Conservation (phyloP, 768 basidiomycete species). For the Termitomyces sp. region DNA sequence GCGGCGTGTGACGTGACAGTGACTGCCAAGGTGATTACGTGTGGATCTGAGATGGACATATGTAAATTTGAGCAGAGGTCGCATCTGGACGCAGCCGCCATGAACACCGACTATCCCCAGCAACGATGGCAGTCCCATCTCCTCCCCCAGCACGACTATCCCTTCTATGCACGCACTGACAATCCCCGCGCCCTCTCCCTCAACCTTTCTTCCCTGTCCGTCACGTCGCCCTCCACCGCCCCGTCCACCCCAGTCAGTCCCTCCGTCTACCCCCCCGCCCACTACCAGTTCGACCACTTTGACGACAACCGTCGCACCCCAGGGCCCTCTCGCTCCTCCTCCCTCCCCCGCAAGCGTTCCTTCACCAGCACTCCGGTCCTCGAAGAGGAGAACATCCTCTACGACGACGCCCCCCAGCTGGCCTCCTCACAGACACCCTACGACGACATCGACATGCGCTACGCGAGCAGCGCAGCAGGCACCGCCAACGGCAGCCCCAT, state of each 20-base stretch:
- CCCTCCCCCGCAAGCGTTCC: constrained; percentile 66
- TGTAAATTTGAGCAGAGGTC: constrained; percentile 14
- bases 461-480: constrained; percentile 6
- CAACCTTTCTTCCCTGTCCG: constrained; percentile 64
- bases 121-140: constrained; percentile 8
- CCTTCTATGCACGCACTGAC: neutral
- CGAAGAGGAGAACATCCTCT: constrained; percentile 36
- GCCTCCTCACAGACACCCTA: constrained; percentile 48
- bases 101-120: constrained; percentile 13
- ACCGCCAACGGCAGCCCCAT: constrained; percentile 31
- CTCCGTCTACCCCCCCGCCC: constrained; percentile 35
- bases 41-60: constrained; percentile 17
- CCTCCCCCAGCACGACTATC: constrained; percentile 5
- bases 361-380: constrained; percentile 48
- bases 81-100: too few species aligned
- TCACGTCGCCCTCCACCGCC: constrained; percentile 62
- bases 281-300: constrained; percentile 55
- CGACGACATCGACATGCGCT: constrained; percentile 44
- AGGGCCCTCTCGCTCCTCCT: constrained; percentile 42
- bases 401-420: constrained; percentile 36
- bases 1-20: too few species aligned
- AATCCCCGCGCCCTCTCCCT: constrained; percentile 40
- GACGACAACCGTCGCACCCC: constrained; percentile 26
- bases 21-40: neutral
- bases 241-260: constrained; percentile 63